These are phyloP conservation scores for Albugo laibachii DNA, from an alignment of 352 stramenopile genomes.

Conservation along the genomic window DNA sequence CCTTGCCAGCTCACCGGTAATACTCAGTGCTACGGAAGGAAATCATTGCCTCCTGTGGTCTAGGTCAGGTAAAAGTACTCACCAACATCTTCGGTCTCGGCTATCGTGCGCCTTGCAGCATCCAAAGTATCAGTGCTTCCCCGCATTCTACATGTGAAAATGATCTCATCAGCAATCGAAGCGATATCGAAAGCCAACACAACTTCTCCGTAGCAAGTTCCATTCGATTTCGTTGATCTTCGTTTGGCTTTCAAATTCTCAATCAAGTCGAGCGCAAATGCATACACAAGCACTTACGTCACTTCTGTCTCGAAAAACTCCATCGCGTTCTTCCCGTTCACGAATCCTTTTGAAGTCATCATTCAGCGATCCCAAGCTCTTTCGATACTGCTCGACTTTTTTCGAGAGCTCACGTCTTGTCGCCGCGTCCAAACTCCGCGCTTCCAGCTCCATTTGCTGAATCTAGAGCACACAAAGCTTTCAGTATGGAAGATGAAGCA, in stretches of 20 bases:
- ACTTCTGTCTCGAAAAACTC: constrained; percentile 64
- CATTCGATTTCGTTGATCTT: constrained; percentile 58
- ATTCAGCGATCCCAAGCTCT: constrained; percentile 62
- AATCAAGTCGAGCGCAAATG: neutral
- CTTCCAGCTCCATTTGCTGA: constrained; percentile 78
- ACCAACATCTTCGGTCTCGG: constrained; percentile 77
- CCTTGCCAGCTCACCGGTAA: constrained; percentile 59
- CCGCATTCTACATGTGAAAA: constrained; percentile 34
- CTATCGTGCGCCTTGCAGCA: constrained; percentile 55
- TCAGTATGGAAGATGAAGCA: neutral
- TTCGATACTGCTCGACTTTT: constrained; percentile 82
- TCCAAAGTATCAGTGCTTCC: constrained; percentile 63
- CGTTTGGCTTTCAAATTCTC: constrained; percentile 21
- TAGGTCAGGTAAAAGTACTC: constrained; percentile 7
- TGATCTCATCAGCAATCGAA: neutral
- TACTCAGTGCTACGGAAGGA: constrained; percentile 26
- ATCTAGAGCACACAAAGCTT: constrained; percentile 17
- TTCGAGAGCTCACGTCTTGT: constrained; percentile 73
- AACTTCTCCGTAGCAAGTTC: constrained; percentile 67
- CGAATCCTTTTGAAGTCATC: constrained; percentile 64
- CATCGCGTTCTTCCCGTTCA: constrained; percentile 66
- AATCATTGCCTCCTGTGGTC: too few relatives aligned
- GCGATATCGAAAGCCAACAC: neutral
- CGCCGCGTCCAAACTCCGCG: constrained; percentile 55
- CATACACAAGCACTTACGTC: constrained; percentile 22